phyloP scores from a whole-genome alignment of 2,329 filamentous ascomycete species.

The Cordyceps militaris region DNA sequence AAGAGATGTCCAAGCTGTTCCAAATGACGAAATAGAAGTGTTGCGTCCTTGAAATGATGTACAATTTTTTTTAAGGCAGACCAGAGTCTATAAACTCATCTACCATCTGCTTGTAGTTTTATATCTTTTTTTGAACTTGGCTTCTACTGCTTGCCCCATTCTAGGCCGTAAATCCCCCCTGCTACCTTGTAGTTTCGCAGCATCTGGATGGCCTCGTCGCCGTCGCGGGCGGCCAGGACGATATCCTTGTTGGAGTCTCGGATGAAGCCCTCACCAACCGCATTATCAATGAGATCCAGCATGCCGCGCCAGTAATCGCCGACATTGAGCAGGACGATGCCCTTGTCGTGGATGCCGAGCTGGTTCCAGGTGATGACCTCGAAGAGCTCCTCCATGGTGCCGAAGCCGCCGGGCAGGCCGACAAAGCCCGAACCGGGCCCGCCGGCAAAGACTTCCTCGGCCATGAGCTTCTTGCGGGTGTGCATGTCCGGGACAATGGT shows the following conservation, averaged over 20 bases:
- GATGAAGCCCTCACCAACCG: slow-evolving; percentile 73
- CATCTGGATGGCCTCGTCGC: slow-evolving; percentile 63
- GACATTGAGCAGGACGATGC: slow-evolving; percentile 78
- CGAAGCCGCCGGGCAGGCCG: slow-evolving; percentile 81
- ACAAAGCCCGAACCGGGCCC: slow-evolving; percentile 84
- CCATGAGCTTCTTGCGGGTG: slow-evolving; percentile 91
- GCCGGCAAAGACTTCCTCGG: slow-evolving; percentile 72
- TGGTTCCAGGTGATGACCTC: slow-evolving; percentile 94
- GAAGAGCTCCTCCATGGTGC: slow-evolving; percentile 93
- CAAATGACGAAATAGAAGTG: not conserved
- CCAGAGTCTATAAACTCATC: not conserved
- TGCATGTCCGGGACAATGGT: slow-evolving; percentile 96
- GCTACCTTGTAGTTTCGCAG: slow-evolving; percentile 71
- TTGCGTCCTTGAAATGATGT: no score
- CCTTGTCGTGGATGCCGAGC: slow-evolving; percentile 77
- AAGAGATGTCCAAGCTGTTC: not conserved
- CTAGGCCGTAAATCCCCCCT: slow-evolving; percentile 67
- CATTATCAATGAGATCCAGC: slow-evolving; percentile 70
- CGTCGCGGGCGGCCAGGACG: slow-evolving; percentile 65
- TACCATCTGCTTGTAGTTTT: not conserved
- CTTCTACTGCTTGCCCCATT: slow-evolving; percentile 64
- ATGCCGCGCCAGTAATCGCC: slow-evolving; percentile 90
- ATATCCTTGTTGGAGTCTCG: slow-evolving; percentile 64
- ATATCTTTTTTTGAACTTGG: not conserved
- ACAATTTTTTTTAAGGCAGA: no score